These are phyloP conservation scores for Blastobotrys terrestris DNA, from an alignment of 805 yeast genomes.

Conservation along the genomic window DNA sequence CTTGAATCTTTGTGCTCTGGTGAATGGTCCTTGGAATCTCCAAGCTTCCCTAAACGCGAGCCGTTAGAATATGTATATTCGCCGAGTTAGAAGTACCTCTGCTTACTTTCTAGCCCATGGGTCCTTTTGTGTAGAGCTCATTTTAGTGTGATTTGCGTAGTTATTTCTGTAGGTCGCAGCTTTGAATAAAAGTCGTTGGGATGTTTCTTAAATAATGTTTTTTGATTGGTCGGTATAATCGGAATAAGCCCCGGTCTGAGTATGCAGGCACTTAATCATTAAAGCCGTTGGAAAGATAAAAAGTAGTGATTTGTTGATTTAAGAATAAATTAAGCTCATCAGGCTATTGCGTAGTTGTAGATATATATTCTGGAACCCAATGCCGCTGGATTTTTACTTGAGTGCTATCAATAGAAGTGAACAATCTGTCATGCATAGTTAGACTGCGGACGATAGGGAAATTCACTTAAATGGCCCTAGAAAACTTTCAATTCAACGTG, in stretches of 20 bases:
- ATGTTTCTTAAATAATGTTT: background rate
- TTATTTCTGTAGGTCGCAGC: slow-evolving; percentile 1
- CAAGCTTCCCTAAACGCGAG: slow-evolving; percentile 64
- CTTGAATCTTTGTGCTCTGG: slow-evolving; percentile 60
- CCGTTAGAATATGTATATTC: slow-evolving; percentile 2
- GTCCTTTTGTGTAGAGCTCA: slow-evolving; percentile 31
- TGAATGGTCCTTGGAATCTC: slow-evolving; percentile 81
- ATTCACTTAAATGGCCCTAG: too few species aligned
- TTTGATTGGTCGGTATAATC: background rate
- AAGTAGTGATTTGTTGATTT: too few species aligned
- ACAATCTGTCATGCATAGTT: too few species aligned
- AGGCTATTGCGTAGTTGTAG: too few species aligned
- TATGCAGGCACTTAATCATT: too few species aligned
- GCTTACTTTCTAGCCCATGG: slow-evolving; percentile 48
- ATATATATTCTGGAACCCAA: too few species aligned
- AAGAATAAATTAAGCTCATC: too few species aligned
- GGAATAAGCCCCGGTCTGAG: background rate
- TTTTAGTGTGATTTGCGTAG: slow-evolving; percentile 1
- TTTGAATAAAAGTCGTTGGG: slow-evolving; percentile 3
- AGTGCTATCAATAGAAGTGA: too few species aligned
- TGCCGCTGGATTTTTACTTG: too few species aligned
- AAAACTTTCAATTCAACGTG: too few species aligned
- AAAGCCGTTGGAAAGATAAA: too few species aligned
- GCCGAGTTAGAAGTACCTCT: background rate
- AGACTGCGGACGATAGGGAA: too few species aligned